Evolutionary conservation across 352 stramenopile species (phyloP).

Genomic region (Phytophthora pisi): DNA sequence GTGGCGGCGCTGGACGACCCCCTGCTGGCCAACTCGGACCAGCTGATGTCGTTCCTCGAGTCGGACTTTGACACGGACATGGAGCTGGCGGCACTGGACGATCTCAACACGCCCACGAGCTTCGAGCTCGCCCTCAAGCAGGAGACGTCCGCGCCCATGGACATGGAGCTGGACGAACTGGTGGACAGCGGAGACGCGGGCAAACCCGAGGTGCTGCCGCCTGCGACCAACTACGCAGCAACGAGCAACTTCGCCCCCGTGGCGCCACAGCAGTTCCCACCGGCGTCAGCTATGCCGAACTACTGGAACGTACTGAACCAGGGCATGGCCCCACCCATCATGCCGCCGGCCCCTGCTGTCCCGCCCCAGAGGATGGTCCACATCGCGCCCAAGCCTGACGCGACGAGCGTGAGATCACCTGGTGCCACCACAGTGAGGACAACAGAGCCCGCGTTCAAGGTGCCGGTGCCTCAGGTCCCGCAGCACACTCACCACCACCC

Average conservation of each 20-base stretch:
- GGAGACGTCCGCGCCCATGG: constrained; percentile 32
- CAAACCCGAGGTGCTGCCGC: constrained; percentile 4
- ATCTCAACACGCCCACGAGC: constrained; percentile 23
- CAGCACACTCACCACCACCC: constrained; percentile 16
- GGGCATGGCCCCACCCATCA: constrained; percentile 41
- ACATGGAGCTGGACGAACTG: constrained; percentile 41
- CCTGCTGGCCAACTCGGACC: constrained; percentile 46
- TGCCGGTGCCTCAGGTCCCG: constrained; percentile 2
- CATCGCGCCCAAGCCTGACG: constrained; percentile 76
- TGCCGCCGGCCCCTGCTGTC: constrained; percentile 31
- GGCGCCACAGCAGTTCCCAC: constrained; percentile 54
- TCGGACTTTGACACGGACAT: constrained; percentile 69
- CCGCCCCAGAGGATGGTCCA: constrained; percentile 66
- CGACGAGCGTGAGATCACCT: constrained; percentile 11
- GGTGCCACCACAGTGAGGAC: constrained; percentile 12
- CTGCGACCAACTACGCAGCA: not conserved
- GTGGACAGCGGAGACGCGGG: constrained; percentile 12
- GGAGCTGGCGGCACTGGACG: constrained; percentile 68
- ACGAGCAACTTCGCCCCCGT: constrained; percentile 25
- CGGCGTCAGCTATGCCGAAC: constrained; percentile 78
- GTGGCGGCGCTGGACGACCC: constrained; percentile 40
- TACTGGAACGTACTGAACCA: constrained; percentile 90
- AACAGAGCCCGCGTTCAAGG: constrained; percentile 22
- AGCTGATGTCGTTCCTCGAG: constrained; percentile 61
- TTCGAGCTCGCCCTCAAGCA: constrained; percentile 23